Evolutionary conservation across 257 asterid genomes (phyloP).

Genomic region (Fraxinus quadrangulata): DNA sequence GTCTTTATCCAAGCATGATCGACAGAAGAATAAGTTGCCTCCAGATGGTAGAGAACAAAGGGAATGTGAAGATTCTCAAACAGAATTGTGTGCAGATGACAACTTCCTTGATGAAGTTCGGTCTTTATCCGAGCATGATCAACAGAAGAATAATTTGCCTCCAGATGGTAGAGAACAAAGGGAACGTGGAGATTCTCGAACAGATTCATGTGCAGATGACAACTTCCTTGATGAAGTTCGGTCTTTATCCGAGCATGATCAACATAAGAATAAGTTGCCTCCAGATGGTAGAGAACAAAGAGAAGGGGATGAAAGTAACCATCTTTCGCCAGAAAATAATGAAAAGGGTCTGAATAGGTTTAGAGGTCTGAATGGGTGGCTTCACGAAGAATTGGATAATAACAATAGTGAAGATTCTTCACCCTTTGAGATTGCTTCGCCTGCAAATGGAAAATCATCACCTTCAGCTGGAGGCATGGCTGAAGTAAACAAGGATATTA

Average conservation of each 20-base stretch:
- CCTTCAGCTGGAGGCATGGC: conserved; percentile 8
- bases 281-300: conserved; percentile 6
- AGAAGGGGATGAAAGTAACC: conserved; percentile 19
- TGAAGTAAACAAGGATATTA: conserved; percentile 27
- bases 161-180: conserved; percentile 10
- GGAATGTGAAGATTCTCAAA: no score
- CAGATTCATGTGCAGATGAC: no score
- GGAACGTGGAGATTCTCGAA: no score
- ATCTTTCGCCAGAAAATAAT: conserved; percentile 25
- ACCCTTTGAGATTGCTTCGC: conserved; percentile 22
- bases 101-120: no score
- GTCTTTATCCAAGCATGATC: background rate
- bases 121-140: no score
- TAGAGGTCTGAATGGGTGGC: conserved; percentile 29
- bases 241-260: background rate
- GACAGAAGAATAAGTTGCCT: background rate
- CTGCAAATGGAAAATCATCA: conserved; percentile 32
- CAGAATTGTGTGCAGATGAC: no score
- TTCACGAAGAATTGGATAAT: conserved; percentile 22
- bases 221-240: no score
- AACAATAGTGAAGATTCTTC: conserved; percentile 22
- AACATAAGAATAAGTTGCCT: no score
- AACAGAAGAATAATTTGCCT: no score
- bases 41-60: no score
- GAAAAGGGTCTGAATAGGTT: conserved; percentile 27